Percentiles rank a stretch among this genome's conserved stretches.
Evolutionary conservation across 2,329 filamentous ascomycete genomes (phyloP).

Genomic region (Calycina herbarum): DNA sequence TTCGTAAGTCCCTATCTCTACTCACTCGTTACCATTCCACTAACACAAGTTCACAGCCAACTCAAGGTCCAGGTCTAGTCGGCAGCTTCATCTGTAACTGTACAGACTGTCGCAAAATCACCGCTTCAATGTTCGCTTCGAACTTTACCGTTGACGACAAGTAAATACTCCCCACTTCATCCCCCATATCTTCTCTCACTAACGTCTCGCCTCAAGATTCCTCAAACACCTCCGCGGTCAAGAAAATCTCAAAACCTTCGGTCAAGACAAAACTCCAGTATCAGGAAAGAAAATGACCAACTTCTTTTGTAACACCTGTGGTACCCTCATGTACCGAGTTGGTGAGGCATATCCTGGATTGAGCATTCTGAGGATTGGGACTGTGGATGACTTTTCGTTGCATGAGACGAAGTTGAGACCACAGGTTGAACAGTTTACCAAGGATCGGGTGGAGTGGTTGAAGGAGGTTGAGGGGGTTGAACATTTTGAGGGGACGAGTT

Average conservation of each 20-base stretch:
- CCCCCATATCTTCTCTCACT: background rate
- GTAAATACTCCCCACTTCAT: slow-evolving; percentile 20
- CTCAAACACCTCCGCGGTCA: slow-evolving; percentile 51
- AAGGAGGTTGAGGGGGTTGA: background rate
- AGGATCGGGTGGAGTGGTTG: slow-evolving; percentile 51
- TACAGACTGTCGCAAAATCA: slow-evolving; percentile 61
- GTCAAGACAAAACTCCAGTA: slow-evolving; percentile 47
- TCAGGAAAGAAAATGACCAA: slow-evolving; percentile 57
- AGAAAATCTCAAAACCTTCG: slow-evolving; percentile 45
- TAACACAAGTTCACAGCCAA: slow-evolving; percentile 41
- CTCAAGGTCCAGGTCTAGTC: slow-evolving; percentile 46
- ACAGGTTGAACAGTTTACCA: slow-evolving; percentile 50
- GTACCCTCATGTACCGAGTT: slow-evolving; percentile 58
- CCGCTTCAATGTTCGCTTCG: slow-evolving; percentile 61
- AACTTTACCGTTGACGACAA: slow-evolving; percentile 54
- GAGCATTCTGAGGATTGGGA: slow-evolving; percentile 55
- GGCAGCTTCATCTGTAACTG: slow-evolving; percentile 60
- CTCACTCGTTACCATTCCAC: background rate
- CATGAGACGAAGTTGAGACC: slow-evolving; percentile 57
- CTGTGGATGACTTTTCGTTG: slow-evolving; percentile 59
- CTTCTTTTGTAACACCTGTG: slow-evolving; percentile 58
- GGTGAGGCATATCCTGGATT: slow-evolving; percentile 45
- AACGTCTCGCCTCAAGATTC: background rate
- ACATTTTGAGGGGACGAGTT: slow-evolving; percentile 7
- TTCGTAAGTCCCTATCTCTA: slow-evolving; percentile 44